Percentiles rank a stretch among this genome's conserved stretches.
phyloP scores from a whole-genome alignment of 1,284 basidiomycete species.

The Cystobasidium pallidum region DNA sequence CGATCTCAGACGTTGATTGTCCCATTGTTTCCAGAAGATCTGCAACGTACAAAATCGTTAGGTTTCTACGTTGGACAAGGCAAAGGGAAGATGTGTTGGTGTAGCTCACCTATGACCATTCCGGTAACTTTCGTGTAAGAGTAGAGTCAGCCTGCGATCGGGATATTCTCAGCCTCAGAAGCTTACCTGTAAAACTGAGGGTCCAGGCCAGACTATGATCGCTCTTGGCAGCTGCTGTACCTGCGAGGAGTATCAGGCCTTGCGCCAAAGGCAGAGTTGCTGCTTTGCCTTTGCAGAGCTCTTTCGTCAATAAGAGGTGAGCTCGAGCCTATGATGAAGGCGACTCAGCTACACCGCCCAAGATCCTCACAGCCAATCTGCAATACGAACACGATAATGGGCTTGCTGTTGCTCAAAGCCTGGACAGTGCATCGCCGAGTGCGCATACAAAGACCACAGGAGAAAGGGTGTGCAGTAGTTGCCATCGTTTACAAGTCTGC shows the following conservation, averaged over 20 bases:
- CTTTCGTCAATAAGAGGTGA: constrained; percentile 15
- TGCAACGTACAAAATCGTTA: not conserved
- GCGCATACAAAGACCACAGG: constrained; percentile 26
- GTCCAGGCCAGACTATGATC: constrained; percentile 37
- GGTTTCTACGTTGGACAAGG: not conserved
- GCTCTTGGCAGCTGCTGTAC: constrained; percentile 23
- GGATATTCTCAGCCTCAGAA: not conserved
- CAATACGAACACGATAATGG: constrained; percentile 9
- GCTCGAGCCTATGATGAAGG: constrained; percentile 9
- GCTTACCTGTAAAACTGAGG: constrained; percentile 23
- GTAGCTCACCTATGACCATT: constrained; percentile 24
- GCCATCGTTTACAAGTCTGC: constrained; percentile 2
- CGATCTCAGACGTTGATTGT: not conserved
- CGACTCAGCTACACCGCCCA: too few relatives aligned
- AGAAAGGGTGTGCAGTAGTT: constrained; percentile 14
- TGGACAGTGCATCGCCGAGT: constrained; percentile 27
- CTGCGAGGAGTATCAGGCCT: constrained; percentile 24
- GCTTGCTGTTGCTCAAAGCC: constrained; percentile 21
- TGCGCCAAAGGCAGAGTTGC: constrained; percentile 15
- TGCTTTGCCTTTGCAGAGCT: constrained; percentile 18
- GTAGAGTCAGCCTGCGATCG: not conserved
- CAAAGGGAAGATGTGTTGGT: not conserved
- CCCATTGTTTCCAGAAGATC: constrained; percentile 35
- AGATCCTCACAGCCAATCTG: too few relatives aligned
- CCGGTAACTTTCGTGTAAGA: not conserved